Base-by-base conservation (phyloP, 305 asterid species). In the Fraxinus greggii region DNA sequence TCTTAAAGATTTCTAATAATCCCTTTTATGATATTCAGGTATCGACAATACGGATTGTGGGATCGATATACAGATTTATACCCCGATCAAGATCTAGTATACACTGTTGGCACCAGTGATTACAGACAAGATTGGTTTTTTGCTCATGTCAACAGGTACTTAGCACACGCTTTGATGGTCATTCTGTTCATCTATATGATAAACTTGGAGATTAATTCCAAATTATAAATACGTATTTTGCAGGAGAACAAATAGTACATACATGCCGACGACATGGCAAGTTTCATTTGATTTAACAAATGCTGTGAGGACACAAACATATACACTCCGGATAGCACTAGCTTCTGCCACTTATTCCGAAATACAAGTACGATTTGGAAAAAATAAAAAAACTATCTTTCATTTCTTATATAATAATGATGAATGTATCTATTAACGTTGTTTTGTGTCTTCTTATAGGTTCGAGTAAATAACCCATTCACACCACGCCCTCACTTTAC, bases 41-140 rank as follows among this genome's bases (percentile, higher is more conserved):
- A 79, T 56, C 88, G 92, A 67, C 92, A 92, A 70, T 92, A 93
- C 56, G 97, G 97, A 28, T 84, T 92, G 5, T 91, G 94, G 97
- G 88, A 86, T 5, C 87, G 93, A 84, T 93, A 92, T 69, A 70
- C 86, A 5, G 93, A 90, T 78, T 59, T 88, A 33, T 92, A 90
- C 54, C 97, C 97, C 6, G 63, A 45, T 0, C 13, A 83, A 7
- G 97, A 90, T 84, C 79, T 90, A 33, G 77, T 86, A 5, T 93
- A 85, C 82, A 85, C 75, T 0, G 80, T 92, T 26, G 93, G 90
- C 31, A 23, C 17, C 1, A 88, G 92, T 84, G 81, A 91, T 63
- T 88, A 85, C 35, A 45, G 74, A 1, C 86, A 77, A 69, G 95
- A 93, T 59, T 93, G 97, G 95, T 89, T 91, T 75, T 93, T 84